Conservation (phyloP, 345 rosid species). For the Ailanthus altissimus region DNA sequence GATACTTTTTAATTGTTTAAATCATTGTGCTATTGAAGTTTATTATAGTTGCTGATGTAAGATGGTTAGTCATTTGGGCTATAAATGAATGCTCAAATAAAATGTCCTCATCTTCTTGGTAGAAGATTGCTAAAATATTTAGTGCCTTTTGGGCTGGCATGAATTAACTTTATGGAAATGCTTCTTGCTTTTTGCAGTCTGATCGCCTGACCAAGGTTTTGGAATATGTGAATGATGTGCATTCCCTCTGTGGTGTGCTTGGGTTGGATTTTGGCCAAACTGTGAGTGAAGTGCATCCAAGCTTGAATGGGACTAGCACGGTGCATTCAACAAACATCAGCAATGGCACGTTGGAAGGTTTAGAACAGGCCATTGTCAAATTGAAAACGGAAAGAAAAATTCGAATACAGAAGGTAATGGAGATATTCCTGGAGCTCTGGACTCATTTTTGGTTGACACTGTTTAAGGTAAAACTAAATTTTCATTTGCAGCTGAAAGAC, state of each 20-base stretch:
- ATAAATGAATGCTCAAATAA: neutral
- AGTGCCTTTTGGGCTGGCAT: neutral
- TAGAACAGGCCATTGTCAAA: slow-evolving; percentile 65
- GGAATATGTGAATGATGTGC: slow-evolving; percentile 77
- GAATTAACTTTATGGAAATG: neutral
- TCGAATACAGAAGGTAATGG: slow-evolving; percentile 71
- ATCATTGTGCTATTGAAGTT: neutral
- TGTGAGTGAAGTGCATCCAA: slow-evolving; percentile 89
- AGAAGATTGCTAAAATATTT: too few relatives aligned
- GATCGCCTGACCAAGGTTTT: slow-evolving; percentile 86
- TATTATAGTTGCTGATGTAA: neutral
- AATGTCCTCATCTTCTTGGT: too few relatives aligned
- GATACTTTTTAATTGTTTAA: neutral
- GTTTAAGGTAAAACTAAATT: slow-evolving; percentile 17
- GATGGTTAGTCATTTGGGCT: neutral
- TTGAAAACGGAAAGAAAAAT: slow-evolving; percentile 69
- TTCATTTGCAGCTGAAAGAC: slow-evolving; percentile 67
- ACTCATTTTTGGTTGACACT: slow-evolving; percentile 7
- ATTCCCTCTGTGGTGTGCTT: slow-evolving; percentile 78
- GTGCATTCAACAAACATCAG: slow-evolving; percentile 90
- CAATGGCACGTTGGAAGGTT: slow-evolving; percentile 71
- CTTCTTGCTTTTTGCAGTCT: slow-evolving; percentile 56
- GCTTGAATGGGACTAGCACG: slow-evolving; percentile 61
- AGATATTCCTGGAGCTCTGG: neutral
- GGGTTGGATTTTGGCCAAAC: slow-evolving; percentile 82